A percentile compares a stretch with the other conserved stretches of the same genome.
phyloP scores from a whole-genome alignment of 306 rosid genomes.

The Cucurbita pepo region DNA sequence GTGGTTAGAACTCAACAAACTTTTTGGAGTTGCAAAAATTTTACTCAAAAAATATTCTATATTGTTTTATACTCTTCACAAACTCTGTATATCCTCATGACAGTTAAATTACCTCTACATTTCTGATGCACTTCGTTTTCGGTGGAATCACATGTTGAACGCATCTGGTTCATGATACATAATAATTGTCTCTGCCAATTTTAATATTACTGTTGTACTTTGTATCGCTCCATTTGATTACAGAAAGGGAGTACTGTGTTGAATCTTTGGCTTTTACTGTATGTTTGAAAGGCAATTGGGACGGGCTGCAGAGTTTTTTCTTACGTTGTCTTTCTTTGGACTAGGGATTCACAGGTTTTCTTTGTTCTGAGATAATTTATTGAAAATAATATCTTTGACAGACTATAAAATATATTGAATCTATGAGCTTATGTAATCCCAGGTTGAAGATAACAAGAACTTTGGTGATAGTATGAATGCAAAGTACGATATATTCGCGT shows the following conservation, averaged over 20 bases:
- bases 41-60: background rate
- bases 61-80: background rate
- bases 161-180: background rate
- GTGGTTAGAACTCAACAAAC: background rate
- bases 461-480: background rate
- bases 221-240: background rate
- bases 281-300: background rate
- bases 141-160: background rate
- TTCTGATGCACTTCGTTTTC: background rate
- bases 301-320: background rate
- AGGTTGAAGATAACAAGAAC: background rate
- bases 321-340: background rate
- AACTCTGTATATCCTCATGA: background rate
- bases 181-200: background rate
- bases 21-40: background rate
- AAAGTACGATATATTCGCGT: background rate
- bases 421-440: background rate
- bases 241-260: background rate
- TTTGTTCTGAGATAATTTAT: background rate
- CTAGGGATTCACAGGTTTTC: background rate
- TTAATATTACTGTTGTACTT: background rate
- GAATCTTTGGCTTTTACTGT: background rate
- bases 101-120: background rate
- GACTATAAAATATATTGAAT: background rate
- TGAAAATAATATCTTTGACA: background rate